A percentile compares a stretch with the other conserved stretches of the same genome.
These are phyloP conservation scores for Agastache rugosa DNA, from an alignment of 257 asterid genomes.

Conservation along the genomic window DNA sequence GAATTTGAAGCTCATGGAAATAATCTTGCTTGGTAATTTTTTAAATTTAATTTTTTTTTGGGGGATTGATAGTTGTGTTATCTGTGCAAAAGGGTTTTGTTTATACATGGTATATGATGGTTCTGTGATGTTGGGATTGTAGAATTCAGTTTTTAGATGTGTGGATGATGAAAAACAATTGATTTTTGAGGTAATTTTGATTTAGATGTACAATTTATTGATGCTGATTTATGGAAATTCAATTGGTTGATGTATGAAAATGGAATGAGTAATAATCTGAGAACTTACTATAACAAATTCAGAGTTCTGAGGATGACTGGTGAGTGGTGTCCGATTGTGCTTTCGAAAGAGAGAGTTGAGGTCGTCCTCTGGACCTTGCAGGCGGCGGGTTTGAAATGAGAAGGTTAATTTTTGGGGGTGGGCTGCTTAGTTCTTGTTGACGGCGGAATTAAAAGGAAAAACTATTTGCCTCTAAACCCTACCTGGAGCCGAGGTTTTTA, in stretches of 20 bases:
- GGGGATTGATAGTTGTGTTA: not conserved
- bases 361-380: not conserved
- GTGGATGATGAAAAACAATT: not conserved
- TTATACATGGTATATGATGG: not conserved
- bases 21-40: conserved; percentile 74
- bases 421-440: not conserved
- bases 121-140: conserved; percentile 21
- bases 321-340: not conserved
- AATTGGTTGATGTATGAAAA: not conserved
- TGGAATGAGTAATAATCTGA: not conserved
- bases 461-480: not conserved
- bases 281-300: not conserved
- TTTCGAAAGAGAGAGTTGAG: not conserved
- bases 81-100: not conserved
- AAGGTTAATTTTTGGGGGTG: not conserved
- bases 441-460: not conserved
- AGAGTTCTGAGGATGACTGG: not conserved
- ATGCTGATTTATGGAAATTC: not conserved
- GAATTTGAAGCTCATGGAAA: conserved; percentile 73
- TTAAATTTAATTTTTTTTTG: not conserved
- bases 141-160: conserved; percentile 12
- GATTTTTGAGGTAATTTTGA: not conserved
- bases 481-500: not conserved
- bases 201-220: not conserved
- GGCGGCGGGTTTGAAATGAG: not conserved